phyloP scores from a whole-genome alignment of 805 yeast genomes.

The Soucietia sequanensis region DNA sequence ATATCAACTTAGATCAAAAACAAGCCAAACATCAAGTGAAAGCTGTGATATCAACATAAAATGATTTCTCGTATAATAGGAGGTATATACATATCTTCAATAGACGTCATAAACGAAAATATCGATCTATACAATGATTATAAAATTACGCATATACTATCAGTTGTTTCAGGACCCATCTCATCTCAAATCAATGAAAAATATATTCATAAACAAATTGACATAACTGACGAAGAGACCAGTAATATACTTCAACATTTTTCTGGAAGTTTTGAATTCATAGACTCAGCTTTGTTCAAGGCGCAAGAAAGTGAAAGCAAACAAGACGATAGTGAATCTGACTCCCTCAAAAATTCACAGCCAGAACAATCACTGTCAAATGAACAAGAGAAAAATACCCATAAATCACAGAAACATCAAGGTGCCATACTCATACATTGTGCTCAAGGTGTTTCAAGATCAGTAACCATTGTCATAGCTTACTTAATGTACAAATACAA shows the following conservation, averaged over 20 bases:
- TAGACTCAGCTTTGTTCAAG: conserved; percentile 57
- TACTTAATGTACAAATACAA: conserved; percentile 54
- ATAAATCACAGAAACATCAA: conserved; percentile 28
- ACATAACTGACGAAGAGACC: conserved; percentile 69
- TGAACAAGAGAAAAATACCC: too few relatives aligned
- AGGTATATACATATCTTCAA: conserved; percentile 71
- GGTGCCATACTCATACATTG: conserved; percentile 52
- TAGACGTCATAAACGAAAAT: conserved; percentile 58
- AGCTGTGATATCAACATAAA: too few relatives aligned
- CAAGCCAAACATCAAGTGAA: too few relatives aligned
- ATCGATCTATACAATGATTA: conserved; percentile 50
- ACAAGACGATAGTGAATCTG: conserved; percentile 9
- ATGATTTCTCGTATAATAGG: conserved; percentile 67
- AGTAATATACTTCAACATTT: conserved; percentile 65
- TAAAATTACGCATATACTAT: conserved; percentile 69
- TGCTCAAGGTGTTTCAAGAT: conserved; percentile 52
- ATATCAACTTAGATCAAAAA: too few relatives aligned
- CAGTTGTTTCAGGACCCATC: conserved; percentile 63
- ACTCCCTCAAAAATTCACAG: too few relatives aligned
- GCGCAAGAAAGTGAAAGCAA: neutral
- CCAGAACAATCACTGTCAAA: too few relatives aligned
- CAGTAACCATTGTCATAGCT: conserved; percentile 45
- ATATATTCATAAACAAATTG: conserved; percentile 58
- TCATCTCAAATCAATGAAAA: conserved; percentile 48
- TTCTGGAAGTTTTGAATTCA: conserved; percentile 61